Evolutionary conservation across 2,329 filamentous ascomycete genomes (phyloP).

Genomic region (Achaetomium macrosporum): DNA sequence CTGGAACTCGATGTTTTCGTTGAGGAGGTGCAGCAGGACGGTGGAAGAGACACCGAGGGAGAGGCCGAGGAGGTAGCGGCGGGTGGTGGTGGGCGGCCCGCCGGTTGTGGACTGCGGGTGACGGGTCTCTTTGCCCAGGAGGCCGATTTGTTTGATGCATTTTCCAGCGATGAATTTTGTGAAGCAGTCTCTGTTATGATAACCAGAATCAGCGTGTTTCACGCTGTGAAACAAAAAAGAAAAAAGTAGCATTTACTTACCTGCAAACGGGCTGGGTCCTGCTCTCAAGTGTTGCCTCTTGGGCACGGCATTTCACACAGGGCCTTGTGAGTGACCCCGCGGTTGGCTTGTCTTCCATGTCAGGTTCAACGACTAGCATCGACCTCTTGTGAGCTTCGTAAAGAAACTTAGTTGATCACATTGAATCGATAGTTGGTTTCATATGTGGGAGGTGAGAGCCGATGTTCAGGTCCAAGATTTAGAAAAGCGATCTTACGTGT

Average conservation of each 20-base stretch:
- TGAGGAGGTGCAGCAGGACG: conserved; percentile 68
- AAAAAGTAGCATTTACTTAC: conserved; percentile 32
- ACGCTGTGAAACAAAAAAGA: background rate
- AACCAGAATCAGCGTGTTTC: background rate
- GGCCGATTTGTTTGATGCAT: conserved; percentile 63
- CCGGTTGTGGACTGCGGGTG: conserved; percentile 17
- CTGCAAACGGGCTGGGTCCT: conserved; percentile 56
- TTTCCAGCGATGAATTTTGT: conserved; percentile 71
- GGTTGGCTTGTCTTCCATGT: background rate
- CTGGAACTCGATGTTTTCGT: conserved; percentile 62
- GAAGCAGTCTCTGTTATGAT: conserved; percentile 61
- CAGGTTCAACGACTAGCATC: too few species aligned
- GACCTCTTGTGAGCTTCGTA: too few species aligned
- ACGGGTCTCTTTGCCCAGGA: conserved; percentile 45
- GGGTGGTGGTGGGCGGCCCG: conserved; percentile 26
- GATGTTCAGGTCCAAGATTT: background rate
- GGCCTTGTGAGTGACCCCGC: conserved; percentile 23
- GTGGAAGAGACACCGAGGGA: conserved; percentile 80
- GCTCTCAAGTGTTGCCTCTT: conserved; percentile 46
- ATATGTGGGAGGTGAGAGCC: background rate
- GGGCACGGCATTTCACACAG: conserved; percentile 53
- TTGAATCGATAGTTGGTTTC: too few species aligned
- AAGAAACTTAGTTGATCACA: too few species aligned
- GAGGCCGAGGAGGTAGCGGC: conserved; percentile 66
- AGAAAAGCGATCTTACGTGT: background rate